phyloP scores from a whole-genome alignment of 768 basidiomycete genomes.

The Naganishia kalamii region DNA sequence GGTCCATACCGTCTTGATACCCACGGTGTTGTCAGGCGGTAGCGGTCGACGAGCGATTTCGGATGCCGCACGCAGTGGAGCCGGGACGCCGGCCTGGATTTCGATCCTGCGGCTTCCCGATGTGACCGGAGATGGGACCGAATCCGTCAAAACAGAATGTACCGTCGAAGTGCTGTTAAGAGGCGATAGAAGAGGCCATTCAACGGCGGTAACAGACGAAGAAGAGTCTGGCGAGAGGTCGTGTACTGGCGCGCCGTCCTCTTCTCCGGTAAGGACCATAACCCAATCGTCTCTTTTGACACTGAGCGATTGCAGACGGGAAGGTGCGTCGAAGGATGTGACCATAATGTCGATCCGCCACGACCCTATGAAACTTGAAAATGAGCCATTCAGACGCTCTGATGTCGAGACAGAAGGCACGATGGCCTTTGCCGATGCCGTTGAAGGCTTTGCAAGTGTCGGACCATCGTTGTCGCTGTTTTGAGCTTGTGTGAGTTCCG shows the following conservation, averaged over 20 bases:
- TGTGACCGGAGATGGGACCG: not conserved
- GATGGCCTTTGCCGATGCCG: not conserved
- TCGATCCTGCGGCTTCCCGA: not conserved
- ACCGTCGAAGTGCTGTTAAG: not conserved
- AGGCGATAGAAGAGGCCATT: not conserved
- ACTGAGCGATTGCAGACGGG: not conserved
- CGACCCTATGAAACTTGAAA: not conserved
- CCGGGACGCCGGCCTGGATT: not conserved
- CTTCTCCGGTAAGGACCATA: not conserved
- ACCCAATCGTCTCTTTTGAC: not conserved
- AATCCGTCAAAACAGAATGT: not conserved
- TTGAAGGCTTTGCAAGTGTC: too few species aligned
- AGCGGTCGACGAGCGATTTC: not conserved
- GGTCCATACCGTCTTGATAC: not conserved
- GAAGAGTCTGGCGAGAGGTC: not conserved
- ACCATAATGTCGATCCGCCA: slow-evolving; percentile 8
- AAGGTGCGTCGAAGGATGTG: not conserved
- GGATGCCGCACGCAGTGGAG: not conserved
- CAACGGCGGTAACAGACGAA: not conserved
- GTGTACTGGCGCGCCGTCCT: not conserved
- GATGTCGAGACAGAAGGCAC: too few species aligned
- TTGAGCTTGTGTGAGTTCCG: not conserved
- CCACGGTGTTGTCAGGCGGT: not conserved
- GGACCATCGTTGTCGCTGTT: not conserved
- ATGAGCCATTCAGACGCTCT: not conserved